A percentile compares a stretch with the other conserved stretches of the same genome.
Conservation (phyloP, 768 basidiomycete species). For the Termitomyces sp. region DNA sequence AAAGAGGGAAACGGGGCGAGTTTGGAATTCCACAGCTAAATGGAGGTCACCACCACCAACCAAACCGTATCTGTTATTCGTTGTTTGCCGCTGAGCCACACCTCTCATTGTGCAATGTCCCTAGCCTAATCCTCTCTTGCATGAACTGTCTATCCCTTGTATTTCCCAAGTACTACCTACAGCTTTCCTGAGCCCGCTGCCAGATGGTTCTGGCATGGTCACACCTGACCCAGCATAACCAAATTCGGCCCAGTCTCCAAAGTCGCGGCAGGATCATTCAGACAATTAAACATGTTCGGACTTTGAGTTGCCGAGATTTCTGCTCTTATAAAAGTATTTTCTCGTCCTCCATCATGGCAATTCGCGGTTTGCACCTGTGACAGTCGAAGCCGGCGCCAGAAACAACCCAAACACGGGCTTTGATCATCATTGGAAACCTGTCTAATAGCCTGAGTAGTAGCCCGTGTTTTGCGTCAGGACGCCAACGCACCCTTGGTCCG, state of each 20-base stretch:
- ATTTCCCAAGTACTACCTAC: not conserved
- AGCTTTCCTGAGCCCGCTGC: not conserved
- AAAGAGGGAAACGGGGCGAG: slow-evolving; percentile 24
- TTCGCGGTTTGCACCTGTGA: slow-evolving; percentile 1
- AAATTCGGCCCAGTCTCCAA: slow-evolving; percentile 1
- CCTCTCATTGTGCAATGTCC: not conserved
- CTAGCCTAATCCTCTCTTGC: not conserved
- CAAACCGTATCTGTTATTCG: slow-evolving; percentile 21
- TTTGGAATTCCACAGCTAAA: slow-evolving; percentile 35
- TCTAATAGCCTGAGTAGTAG: not conserved
- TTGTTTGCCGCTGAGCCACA: slow-evolving; percentile 30
- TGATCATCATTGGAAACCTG: not conserved
- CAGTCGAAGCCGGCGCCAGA: not conserved
- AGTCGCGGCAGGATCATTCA: slow-evolving; percentile 2
- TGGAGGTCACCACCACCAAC: slow-evolving; percentile 31
- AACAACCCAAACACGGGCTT: not conserved
- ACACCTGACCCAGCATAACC: slow-evolving; percentile 10
- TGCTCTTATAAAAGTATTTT: not conserved
- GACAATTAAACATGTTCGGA: slow-evolving; percentile 11
- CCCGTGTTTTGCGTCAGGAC: not conserved
- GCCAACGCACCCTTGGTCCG: not conserved
- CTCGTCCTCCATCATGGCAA: slow-evolving; percentile 7
- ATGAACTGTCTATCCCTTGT: not conserved
- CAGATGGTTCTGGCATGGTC: slow-evolving; percentile 7
- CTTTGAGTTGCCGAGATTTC: slow-evolving; percentile 8